These are phyloP conservation scores for Monascus ruber DNA, from an alignment of 2,329 filamentous ascomycete species.

Conservation along the genomic window DNA sequence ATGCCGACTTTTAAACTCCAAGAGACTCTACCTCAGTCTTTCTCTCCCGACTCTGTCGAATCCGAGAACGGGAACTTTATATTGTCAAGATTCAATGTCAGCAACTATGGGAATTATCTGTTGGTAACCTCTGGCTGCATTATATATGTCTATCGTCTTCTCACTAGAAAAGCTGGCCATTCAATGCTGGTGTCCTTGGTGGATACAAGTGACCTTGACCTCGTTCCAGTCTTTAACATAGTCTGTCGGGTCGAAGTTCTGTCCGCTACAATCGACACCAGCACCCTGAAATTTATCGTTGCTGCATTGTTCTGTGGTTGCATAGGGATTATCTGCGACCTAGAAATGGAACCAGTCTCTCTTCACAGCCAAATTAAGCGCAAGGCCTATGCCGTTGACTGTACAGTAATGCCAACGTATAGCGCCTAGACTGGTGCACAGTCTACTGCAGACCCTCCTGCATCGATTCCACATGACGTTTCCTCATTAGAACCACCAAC, in stretches of 20 bases:
- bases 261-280: slow-evolving; percentile 53
- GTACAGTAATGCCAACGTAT: not conserved
- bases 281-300: slow-evolving; percentile 42
- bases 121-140: slow-evolving; percentile 43
- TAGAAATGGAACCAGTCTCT: slow-evolving; percentile 17
- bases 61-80: slow-evolving; percentile 2
- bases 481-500: slow-evolving; percentile 19
- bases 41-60: slow-evolving; percentile 15
- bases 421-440: slow-evolving; percentile 3
- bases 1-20: slow-evolving; percentile 6
- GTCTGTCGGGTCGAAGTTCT: slow-evolving; percentile 47
- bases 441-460: slow-evolving; percentile 6
- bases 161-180: slow-evolving; percentile 7
- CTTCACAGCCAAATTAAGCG: too few species aligned
- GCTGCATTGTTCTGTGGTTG: slow-evolving; percentile 50
- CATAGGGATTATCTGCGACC: slow-evolving; percentile 50
- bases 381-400: slow-evolving; percentile 1
- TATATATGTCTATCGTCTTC: slow-evolving; percentile 46
- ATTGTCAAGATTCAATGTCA: slow-evolving; percentile 39
- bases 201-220: slow-evolving; percentile 15
- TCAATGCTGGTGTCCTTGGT: slow-evolving; percentile 11
- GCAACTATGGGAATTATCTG: slow-evolving; percentile 48
- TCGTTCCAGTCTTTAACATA: slow-evolving; percentile 42
- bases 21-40: slow-evolving; percentile 1
- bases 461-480: slow-evolving; percentile 11